These are phyloP conservation scores for Solanum lignicaule DNA, from an alignment of 257 asterid species.

Conservation along the genomic window DNA sequence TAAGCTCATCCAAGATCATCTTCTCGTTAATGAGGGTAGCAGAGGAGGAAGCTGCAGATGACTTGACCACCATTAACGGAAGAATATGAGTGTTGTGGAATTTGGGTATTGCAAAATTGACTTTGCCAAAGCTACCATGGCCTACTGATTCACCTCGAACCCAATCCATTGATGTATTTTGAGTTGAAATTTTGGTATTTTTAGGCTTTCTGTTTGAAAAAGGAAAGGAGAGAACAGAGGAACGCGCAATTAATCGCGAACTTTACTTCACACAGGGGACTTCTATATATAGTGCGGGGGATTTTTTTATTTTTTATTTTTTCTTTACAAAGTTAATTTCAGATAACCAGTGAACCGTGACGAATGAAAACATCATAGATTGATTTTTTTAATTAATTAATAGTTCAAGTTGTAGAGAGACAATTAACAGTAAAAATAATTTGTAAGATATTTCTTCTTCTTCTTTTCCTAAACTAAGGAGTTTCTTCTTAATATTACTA, in stretches of 20 bases:
- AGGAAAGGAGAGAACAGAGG: slow-evolving; percentile 5
- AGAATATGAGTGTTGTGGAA: not conserved
- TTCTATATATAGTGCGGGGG: slow-evolving; percentile 18
- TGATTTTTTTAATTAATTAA: not conserved
- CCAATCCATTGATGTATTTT: slow-evolving; percentile 58
- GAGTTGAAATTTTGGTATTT: not conserved
- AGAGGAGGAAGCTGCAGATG: slow-evolving; percentile 34
- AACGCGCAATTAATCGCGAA: not conserved
- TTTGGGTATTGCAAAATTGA: slow-evolving; percentile 40
- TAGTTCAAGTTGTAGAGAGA: not conserved
- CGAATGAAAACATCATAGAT: not conserved
- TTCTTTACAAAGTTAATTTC: not conserved
- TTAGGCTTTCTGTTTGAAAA: not conserved
- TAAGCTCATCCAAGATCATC: slow-evolving; percentile 37
- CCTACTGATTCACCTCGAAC: slow-evolving; percentile 60
- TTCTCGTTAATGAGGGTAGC: slow-evolving; percentile 51
- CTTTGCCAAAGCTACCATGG: slow-evolving; percentile 73
- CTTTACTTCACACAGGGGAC: not conserved
- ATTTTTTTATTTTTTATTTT: not conserved
- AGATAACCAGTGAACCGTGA: slow-evolving; percentile 6
- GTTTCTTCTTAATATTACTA: slow-evolving; percentile 11
- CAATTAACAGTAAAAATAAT: not conserved
- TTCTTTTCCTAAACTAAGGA: not conserved
- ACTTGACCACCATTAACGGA: slow-evolving; percentile 51
- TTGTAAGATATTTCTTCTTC: too few species aligned